phyloP scores from a whole-genome alignment of 768 basidiomycete genomes.

The Tulasnella calospora region DNA sequence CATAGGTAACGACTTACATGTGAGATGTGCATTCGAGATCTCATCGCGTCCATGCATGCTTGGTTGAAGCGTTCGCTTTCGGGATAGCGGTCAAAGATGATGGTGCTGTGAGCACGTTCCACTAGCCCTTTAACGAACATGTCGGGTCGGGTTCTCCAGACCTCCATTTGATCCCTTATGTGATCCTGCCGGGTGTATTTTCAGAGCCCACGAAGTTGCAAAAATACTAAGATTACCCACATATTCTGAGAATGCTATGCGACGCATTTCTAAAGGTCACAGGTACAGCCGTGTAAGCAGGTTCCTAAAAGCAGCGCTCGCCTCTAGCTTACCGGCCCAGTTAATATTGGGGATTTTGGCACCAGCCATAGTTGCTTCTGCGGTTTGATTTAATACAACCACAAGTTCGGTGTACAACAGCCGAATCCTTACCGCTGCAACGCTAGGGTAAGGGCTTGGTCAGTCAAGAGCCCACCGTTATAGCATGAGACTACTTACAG shows the following conservation, averaged over 20 bases:
- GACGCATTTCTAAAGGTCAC: neutral
- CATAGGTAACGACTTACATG: neutral
- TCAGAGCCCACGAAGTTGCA: neutral
- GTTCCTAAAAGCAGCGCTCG: no score
- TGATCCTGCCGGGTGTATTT: neutral
- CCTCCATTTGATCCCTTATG: slow-evolving; percentile 19
- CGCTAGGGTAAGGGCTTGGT: neutral
- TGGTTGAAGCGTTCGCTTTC: neutral
- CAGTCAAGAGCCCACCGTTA: neutral
- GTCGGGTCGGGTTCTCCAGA: neutral
- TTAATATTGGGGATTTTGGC: neutral
- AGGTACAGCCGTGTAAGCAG: no score
- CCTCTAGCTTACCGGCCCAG: neutral
- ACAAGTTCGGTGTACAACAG: no score
- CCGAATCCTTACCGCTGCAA: neutral
- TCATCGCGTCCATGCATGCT: slow-evolving; percentile 5
- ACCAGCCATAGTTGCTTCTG: neutral
- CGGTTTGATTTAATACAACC: neutral
- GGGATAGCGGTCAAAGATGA: neutral
- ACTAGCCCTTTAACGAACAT: slow-evolving; percentile 9
- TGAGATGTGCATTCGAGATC: slow-evolving; percentile 5
- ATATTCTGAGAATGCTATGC: slow-evolving; percentile 16
- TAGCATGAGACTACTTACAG: neutral
- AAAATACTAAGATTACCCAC: neutral
- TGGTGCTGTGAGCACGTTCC: neutral